These are phyloP conservation scores for Claviceps sp. DNA, from an alignment of 2,329 filamentous ascomycete species.

Conservation along the genomic window DNA sequence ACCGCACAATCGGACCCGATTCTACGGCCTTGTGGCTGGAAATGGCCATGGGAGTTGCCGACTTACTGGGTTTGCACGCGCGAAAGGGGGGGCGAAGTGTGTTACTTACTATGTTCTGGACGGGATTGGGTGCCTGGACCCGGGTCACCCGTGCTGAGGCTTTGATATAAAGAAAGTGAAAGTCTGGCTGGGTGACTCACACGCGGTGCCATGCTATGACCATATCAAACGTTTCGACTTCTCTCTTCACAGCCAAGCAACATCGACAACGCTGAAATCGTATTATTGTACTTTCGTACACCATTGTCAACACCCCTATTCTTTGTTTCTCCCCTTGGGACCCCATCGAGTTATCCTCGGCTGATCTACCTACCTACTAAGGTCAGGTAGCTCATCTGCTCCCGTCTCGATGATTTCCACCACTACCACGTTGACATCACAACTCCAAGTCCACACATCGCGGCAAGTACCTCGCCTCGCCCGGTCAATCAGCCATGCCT, in stretches of 20 bases:
- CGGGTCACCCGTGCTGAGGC: neutral
- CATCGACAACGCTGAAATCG: neutral
- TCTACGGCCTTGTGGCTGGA: too few species aligned
- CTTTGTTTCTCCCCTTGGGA: neutral
- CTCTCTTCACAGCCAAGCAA: neutral
- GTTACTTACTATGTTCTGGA: too few species aligned
- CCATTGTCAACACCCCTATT: too few species aligned
- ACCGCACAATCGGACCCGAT: too few species aligned
- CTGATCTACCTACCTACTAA: neutral
- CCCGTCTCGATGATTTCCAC: constrained; percentile 15
- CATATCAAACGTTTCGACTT: neutral
- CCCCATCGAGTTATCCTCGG: neutral
- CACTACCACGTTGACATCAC: constrained; percentile 9
- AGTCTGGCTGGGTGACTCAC: neutral
- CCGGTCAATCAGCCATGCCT: constrained; percentile 4
- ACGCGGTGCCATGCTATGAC: neutral
- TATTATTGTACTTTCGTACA: too few species aligned
- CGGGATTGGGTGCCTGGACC: neutral
- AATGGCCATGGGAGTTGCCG: too few species aligned
- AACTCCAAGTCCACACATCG: constrained; percentile 7
- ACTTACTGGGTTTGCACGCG: too few species aligned
- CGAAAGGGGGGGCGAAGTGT: too few species aligned
- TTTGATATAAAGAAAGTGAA: neutral
- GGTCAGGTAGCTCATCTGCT: neutral
- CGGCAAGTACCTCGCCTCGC: constrained; percentile 14